Conservation (phyloP, 495 filamentous ascomycete genomes). For the Massariosphaeria phaeospora region DNA sequence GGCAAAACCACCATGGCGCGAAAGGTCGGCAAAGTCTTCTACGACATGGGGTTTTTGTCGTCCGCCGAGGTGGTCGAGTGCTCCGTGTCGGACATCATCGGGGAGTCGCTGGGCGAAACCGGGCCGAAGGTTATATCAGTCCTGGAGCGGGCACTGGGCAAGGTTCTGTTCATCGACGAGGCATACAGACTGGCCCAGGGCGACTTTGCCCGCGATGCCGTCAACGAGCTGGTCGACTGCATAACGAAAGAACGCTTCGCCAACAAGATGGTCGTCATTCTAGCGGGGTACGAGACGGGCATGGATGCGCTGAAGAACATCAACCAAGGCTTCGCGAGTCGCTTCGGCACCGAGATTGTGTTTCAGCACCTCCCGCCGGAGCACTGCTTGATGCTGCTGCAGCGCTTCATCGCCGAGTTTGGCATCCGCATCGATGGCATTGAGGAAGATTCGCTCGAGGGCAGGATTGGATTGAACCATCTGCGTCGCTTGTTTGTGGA, state of each 20-base stretch:
- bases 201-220: slow-evolving; percentile 62
- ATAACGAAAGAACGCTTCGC: slow-evolving; percentile 59
- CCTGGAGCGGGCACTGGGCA: slow-evolving; percentile 57
- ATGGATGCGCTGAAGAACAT: slow-evolving; percentile 65
- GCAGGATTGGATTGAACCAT: slow-evolving; percentile 24
- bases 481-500: slow-evolving; percentile 40
- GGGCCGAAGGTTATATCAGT: slow-evolving; percentile 57
- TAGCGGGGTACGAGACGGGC: slow-evolving; percentile 67
- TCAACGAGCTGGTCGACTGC: slow-evolving; percentile 67
- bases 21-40: slow-evolving; percentile 69
- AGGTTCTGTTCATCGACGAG: slow-evolving; percentile 65
- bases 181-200: slow-evolving; percentile 58
- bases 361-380: slow-evolving; percentile 46
- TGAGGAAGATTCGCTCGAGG: slow-evolving; percentile 27
- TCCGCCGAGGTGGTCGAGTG: slow-evolving; percentile 40
- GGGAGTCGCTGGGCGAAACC: slow-evolving; percentile 53
- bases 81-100: slow-evolving; percentile 43
- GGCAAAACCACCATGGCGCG: slow-evolving; percentile 70
- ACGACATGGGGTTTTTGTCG: slow-evolving; percentile 52
- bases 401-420: slow-evolving; percentile 16
- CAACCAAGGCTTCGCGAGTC: slow-evolving; percentile 55
- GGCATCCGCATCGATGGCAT: slow-evolving; percentile 12
- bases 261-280: slow-evolving; percentile 64
- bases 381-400: slow-evolving; percentile 46
- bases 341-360: slow-evolving; percentile 56